These are phyloP conservation scores for Fusarium liriodendri DNA, from an alignment of 2,329 filamentous ascomycete genomes.

Conservation along the genomic window DNA sequence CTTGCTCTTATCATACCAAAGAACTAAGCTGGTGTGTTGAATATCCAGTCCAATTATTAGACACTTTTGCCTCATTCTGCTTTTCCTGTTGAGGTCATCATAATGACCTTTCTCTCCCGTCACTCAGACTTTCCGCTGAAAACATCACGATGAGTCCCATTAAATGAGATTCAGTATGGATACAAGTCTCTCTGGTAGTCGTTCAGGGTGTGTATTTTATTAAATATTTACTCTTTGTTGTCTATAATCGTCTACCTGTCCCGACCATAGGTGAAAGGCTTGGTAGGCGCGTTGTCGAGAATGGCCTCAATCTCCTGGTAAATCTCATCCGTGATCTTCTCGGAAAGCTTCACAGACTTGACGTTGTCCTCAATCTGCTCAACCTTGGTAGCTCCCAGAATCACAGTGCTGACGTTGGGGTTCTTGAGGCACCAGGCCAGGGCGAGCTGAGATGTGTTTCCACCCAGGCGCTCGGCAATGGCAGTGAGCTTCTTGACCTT, in stretches of 20 bases:
- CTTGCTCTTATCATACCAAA: too few relatives aligned
- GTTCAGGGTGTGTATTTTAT: neutral
- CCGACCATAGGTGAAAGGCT: slow-evolving; percentile 24
- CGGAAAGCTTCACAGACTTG: slow-evolving; percentile 34
- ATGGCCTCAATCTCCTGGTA: slow-evolving; percentile 40
- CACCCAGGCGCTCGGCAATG: slow-evolving; percentile 41
- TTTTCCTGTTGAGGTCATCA: neutral
- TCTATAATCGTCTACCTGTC: slow-evolving; percentile 24
- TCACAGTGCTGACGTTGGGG: slow-evolving; percentile 45
- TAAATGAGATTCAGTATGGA: neutral
- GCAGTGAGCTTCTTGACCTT: slow-evolving; percentile 40
- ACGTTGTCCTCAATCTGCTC: slow-evolving; percentile 42
- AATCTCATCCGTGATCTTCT: slow-evolving; percentile 37
- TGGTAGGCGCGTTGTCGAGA: slow-evolving; percentile 36
- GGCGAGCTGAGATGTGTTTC: slow-evolving; percentile 39
- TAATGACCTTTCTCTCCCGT: neutral
- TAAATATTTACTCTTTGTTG: neutral
- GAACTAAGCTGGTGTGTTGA: too few relatives aligned
- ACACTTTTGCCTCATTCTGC: neutral
- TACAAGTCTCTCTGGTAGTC: neutral
- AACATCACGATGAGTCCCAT: neutral
- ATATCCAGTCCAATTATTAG: neutral
- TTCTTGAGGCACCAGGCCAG: slow-evolving; percentile 43
- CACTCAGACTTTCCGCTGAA: neutral
- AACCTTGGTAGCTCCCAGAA: slow-evolving; percentile 44